Evolutionary conservation across 2,329 filamentous ascomycete species (phyloP).

Genomic region (Bipolaris gigantea): DNA sequence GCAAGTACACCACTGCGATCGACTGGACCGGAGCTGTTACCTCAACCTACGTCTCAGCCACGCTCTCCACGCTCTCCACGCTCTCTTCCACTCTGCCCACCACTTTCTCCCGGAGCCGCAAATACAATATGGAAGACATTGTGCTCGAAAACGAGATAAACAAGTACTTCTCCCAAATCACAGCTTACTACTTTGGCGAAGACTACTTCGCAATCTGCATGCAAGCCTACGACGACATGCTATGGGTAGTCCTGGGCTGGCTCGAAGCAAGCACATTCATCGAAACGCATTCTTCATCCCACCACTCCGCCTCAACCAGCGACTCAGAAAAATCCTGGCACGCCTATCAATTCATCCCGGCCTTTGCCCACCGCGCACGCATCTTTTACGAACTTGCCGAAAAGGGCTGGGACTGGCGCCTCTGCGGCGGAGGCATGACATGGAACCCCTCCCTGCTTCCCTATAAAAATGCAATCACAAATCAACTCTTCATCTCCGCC

Average conservation of each 20-base stretch:
- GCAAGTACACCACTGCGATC: slow-evolving; percentile 82
- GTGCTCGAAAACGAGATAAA: slow-evolving; percentile 78
- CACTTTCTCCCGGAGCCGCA: slow-evolving; percentile 31
- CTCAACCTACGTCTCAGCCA: slow-evolving; percentile 75
- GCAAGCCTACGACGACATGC: slow-evolving; percentile 88
- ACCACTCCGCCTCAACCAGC: slow-evolving; percentile 52
- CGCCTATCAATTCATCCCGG: slow-evolving; percentile 71
- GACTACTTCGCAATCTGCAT: slow-evolving; percentile 73
- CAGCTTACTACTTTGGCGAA: slow-evolving; percentile 84
- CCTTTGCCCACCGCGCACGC: slow-evolving; percentile 80
- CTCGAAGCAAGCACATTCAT: slow-evolving; percentile 80
- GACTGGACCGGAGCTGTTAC: slow-evolving; percentile 93
- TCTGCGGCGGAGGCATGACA: slow-evolving; percentile 86
- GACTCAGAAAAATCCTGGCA: slow-evolving; percentile 60
- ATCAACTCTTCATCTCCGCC: slow-evolving; percentile 83
- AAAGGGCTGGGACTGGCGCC: slow-evolving; percentile 75
- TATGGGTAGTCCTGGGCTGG: slow-evolving; percentile 95
- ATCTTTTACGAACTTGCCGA: slow-evolving; percentile 83
- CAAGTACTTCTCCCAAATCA: slow-evolving; percentile 75
- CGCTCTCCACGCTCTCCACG: slow-evolving; percentile 69
- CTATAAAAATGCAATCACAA: slow-evolving; percentile 97
- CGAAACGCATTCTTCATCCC: slow-evolving; percentile 64
- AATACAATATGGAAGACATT: slow-evolving; percentile 45
- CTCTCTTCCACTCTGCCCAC: slow-evolving; percentile 56
- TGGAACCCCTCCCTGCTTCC: slow-evolving; percentile 77